Base-by-base conservation (phyloP, 306 rosid species). In the Cucurbita ficifolia region DNA sequence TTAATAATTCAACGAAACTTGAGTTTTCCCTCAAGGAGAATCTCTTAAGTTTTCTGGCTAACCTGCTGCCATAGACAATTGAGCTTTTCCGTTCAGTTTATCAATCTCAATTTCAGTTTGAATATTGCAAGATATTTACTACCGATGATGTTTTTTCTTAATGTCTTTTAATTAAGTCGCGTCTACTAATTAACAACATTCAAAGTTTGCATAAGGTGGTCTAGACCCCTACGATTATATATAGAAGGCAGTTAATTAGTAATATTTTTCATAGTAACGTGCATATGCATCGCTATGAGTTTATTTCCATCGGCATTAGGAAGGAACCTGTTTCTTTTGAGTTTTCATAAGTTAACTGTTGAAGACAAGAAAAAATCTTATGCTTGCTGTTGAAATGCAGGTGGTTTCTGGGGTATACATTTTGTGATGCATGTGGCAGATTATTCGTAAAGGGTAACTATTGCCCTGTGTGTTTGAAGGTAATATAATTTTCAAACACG, bases 391-490 rank as follows among this genome's bases (percentile, higher is more conserved):
- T 65, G 70, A 51, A 67, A 56, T 68, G 64, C 81, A 95, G 99
- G 88, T 95, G 99, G 99, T 95, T 95, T 87, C 82, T 95, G 79
- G 95, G 96, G 75, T 91, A 91, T 82, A 95, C 99, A 68, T 89
- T 96, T 81, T 95, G 99, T 53, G 99, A 95, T 82, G 99, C 99
- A 24, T 95, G 99, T 78, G 99, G 99, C 76, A 87, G 99, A 82
- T 87, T 95, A 84, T 95, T 95, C 82, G 92, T 85, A 22, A 95
- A 95, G 88, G 99, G 99, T 39, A 95, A 95, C 78, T 95, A 95
- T 75, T 95, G 99, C 76, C 99, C 97, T 70, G 97, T 91, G 77
- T 95, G 99, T 84, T 82, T 95, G 87, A 95, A 95, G 99, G 99
- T 95, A 81, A 58, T 38, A 7, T 58, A 52, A 35, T 12, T 74